Base-by-base conservation (phyloP, 1,139 yeast genomes). In the Pneumocystis canis region DNA sequence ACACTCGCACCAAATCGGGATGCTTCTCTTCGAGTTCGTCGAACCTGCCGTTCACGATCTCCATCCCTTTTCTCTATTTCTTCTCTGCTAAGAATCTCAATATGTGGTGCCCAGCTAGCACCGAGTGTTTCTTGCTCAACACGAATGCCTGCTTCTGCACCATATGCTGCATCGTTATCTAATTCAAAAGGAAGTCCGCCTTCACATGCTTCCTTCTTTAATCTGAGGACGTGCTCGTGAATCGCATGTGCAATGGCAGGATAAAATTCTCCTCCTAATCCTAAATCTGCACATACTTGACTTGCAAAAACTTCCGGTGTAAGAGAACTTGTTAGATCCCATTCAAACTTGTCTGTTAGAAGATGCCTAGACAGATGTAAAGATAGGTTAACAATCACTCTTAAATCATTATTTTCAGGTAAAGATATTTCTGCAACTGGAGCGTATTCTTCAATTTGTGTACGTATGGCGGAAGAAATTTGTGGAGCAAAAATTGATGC, bases 31-130 rank as follows among this genome's bases (percentile, higher is more conserved):
- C 94, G 90, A 71, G 89, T 79, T 72, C 98, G 83, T 73, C 98
- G 82, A 66, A 89, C 80, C 71, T 87, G 89, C 73, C 98, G 82
- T 68, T 90, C 97, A 71, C 95, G 84, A 74, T 94, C 98, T 68
- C 90, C 89, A 72, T 92, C 97, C 67, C 97, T 81, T 75, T 87
- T 86, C 71, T 90, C 97, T 65, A 92, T 89, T 74, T 92, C 98
- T 80, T 92, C 90, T 60, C 89, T 92, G 0, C 95, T 84, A 66
- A 92, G 78, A 7, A 83, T 82, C 73, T 90, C 97, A 2, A 92
- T 85, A 47, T 84, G 80, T 14, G 99, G 98, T 62, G 87, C 85
- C 95, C 97, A 92, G 47, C 83, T 86, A 61, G 84, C 89, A 58
- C 89, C 88, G 57, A 81, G 73, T 18, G 73, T 76, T 65, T 80